Conservation (phyloP, 345 rosid species). For the Populus euphratica region DNA sequence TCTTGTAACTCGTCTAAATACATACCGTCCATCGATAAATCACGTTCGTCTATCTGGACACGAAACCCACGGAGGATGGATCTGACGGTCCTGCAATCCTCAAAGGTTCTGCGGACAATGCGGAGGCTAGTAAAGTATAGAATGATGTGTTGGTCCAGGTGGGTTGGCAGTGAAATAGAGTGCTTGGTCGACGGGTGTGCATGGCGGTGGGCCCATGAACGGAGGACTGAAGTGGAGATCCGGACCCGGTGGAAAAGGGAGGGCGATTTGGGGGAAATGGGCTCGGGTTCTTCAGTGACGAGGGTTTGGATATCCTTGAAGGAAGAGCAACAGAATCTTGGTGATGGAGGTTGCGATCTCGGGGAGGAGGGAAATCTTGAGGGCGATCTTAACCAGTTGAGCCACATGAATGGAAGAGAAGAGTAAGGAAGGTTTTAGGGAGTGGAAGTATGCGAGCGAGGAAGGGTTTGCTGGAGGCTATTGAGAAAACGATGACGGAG, state of each 20-base stretch:
- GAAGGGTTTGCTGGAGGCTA: background rate
- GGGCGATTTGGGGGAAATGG: slow-evolving; percentile 22
- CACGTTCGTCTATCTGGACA: slow-evolving; percentile 26
- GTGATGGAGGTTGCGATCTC: background rate
- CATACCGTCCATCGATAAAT: slow-evolving; percentile 21
- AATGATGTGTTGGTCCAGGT: slow-evolving; percentile 6
- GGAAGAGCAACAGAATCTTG: slow-evolving; percentile 41
- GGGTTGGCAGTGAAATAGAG: background rate
- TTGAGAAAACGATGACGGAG: background rate
- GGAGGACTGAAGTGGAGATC: slow-evolving; percentile 45
- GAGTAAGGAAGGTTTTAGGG: background rate
- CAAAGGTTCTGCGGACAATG: slow-evolving; percentile 24
- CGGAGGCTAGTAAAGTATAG: slow-evolving; percentile 29
- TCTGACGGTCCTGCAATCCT: slow-evolving; percentile 28
- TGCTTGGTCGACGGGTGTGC: slow-evolving; percentile 14
- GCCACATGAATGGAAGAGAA: slow-evolving; percentile 33
- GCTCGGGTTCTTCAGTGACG: slow-evolving; percentile 34
- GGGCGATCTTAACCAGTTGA: slow-evolving; percentile 49
- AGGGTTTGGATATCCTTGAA: slow-evolving; percentile 71
- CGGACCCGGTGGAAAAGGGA: slow-evolving; percentile 62
- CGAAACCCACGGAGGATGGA: slow-evolving; percentile 22
- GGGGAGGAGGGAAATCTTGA: background rate
- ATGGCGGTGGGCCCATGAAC: slow-evolving; percentile 33
- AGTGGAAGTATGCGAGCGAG: background rate
- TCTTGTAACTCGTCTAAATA: slow-evolving; percentile 19